Evolutionary conservation across 2,329 filamentous ascomycete genomes (phyloP).

Genomic region (Ascochyta fabae): DNA sequence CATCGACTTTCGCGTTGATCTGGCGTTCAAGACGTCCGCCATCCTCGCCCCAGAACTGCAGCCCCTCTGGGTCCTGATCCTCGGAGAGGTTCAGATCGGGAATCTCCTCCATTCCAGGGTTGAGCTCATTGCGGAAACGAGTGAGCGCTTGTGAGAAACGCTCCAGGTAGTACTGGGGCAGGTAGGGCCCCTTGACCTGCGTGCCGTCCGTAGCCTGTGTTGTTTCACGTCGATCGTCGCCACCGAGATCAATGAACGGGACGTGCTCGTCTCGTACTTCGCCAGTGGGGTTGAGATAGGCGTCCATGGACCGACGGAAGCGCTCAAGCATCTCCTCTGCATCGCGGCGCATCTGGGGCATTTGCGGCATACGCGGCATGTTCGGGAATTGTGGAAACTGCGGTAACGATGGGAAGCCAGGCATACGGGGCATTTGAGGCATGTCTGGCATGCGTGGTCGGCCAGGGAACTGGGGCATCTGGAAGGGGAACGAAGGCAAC

Average conservation of each 20-base stretch:
- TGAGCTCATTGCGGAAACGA: slow-evolving; percentile 55
- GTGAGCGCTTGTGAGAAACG: slow-evolving; percentile 53
- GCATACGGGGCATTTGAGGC: slow-evolving; percentile 41
- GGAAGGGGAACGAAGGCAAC: slow-evolving; percentile 46
- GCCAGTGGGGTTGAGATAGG: slow-evolving; percentile 52
- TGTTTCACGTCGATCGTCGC: slow-evolving; percentile 43
- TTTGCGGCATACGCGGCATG: slow-evolving; percentile 28
- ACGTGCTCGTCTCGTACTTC: slow-evolving; percentile 43
- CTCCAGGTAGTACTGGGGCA: slow-evolving; percentile 55
- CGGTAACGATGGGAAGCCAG: slow-evolving; percentile 39
- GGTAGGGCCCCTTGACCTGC: slow-evolving; percentile 47
- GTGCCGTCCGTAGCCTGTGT: slow-evolving; percentile 45
- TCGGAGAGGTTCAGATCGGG: slow-evolving; percentile 37
- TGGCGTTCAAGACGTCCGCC: slow-evolving; percentile 32
- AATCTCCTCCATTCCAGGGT: slow-evolving; percentile 43
- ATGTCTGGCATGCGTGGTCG: slow-evolving; percentile 39
- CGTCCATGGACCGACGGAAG: slow-evolving; percentile 50
- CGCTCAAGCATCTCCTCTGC: slow-evolving; percentile 47
- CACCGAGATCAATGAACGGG: slow-evolving; percentile 47
- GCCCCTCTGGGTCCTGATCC: slow-evolving; percentile 37
- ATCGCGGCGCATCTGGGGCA: slow-evolving; percentile 38
- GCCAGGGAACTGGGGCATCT: slow-evolving; percentile 44
- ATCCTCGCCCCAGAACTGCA: slow-evolving; percentile 45
- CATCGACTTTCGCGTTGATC: slow-evolving; percentile 36
- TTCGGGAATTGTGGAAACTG: slow-evolving; percentile 43